Evolutionary conservation across 2,329 filamentous ascomycete genomes (phyloP), one percentile per base, ranked within the genome.

Genomic region (Curvularia hawaiiensis): DNA sequence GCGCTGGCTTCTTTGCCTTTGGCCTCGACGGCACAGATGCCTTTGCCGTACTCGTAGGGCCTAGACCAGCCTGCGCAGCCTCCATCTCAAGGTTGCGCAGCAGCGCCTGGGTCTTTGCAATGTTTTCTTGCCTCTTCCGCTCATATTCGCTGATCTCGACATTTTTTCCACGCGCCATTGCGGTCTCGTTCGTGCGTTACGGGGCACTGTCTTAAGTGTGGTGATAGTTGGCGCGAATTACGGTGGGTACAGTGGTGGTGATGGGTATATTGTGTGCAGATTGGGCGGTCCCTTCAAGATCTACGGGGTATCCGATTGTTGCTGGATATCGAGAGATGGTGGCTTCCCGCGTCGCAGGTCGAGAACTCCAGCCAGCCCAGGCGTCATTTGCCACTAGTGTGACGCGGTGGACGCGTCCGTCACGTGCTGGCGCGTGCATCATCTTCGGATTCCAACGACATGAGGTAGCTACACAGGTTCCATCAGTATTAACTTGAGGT

Each of bases 71-170:
- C 0, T 89, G 84, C 2, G 86, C 85, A 2, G 85, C 83, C 68
- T 88, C 84, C 64, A 85, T 79, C 35, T 90, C 88, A 1, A 96
- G 84, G 58, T 92, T 89, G 58, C 90, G 90, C 0, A 97, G 78
- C 0, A 97, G 83, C 73, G 89, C 91, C 75, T 94, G 89, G 67
- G 96, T 95, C 52, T 90, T 88, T 0, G 89, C 91, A 40, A 96
- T 96, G 65, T 97, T 97, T 59, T 92, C 91, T 16, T 91, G 85
- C 0, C 93, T 85, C 65, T 91, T 88, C 68, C 88, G 88, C 81
- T 97, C 93, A 76, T 96, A 97, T 39, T 92, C 91, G 76, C 90
- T 96, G 67, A 96, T 80, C 35, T 84, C 84, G 30, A 79, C 74
- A 66, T 83, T 74, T 68, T 83, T 74, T 58, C 62, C 67, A 59